A percentile compares a stretch with the other conserved stretches of the same genome.
phyloP scores from a whole-genome alignment of 2,329 filamentous ascomycete genomes.

The Monilinia aucupariae region DNA sequence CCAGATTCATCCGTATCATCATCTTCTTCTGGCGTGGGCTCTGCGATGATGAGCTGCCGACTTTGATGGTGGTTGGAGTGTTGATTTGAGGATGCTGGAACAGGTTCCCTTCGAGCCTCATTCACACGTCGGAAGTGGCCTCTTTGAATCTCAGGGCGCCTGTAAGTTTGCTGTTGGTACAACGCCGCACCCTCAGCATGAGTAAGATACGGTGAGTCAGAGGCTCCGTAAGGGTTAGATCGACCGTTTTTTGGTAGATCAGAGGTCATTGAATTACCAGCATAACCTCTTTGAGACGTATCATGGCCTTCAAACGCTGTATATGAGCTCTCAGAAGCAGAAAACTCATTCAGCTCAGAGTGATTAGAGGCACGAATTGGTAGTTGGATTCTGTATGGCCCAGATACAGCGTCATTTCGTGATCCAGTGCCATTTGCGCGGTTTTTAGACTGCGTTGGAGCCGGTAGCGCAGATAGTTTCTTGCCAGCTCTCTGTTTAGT shows the following conservation, averaged over 20 bases:
- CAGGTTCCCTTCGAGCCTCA: not conserved
- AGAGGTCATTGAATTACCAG: not conserved
- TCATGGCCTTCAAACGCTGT: not conserved
- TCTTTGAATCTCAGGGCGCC: not conserved
- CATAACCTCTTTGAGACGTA: not conserved
- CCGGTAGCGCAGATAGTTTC: rapidly evolving
- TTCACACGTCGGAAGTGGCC: too few relatives aligned
- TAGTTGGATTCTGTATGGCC: not conserved
- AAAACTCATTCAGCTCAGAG: too few relatives aligned
- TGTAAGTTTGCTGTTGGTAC: not conserved
- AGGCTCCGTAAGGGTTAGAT: not conserved
- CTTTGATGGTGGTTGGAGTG: too few relatives aligned
- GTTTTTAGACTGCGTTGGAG: rapidly evolving
- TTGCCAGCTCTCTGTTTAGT: not conserved
- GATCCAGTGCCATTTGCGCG: too few relatives aligned
- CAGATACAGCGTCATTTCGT: not conserved
- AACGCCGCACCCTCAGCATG: not conserved
- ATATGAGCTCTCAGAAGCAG: not conserved
- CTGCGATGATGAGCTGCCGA: not conserved
- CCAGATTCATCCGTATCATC: not conserved
- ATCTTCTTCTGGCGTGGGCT: not conserved
- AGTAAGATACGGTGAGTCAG: not conserved
- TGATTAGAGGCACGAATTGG: not conserved
- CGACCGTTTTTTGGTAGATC: not conserved
- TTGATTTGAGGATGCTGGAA: not conserved